Conservation (phyloP, 805 yeast genomes). For the Candida xiaguanensis region DNA sequence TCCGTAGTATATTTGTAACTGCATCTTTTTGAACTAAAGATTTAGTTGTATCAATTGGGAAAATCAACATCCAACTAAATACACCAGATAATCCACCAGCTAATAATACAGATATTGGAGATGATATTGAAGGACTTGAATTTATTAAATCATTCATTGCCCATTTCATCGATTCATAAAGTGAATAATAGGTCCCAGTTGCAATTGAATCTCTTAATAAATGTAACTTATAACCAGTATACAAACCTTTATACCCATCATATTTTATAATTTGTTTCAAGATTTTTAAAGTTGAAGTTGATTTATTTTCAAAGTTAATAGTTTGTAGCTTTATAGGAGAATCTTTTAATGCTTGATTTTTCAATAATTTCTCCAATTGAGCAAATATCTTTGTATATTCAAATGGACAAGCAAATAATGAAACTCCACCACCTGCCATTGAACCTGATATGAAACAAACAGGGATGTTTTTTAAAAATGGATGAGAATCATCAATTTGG, state of each 20-base stretch:
- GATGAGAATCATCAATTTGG: conserved; percentile 26
- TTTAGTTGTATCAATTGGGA: conserved; percentile 80
- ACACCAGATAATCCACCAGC: conserved; percentile 84
- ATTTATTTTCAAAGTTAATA: conserved; percentile 8
- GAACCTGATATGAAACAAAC: conserved; percentile 56
- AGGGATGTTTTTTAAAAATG: conserved; percentile 34
- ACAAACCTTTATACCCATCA: conserved; percentile 63
- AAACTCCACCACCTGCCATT: conserved; percentile 60
- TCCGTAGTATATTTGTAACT: conserved; percentile 61
- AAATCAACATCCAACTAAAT: conserved; percentile 68
- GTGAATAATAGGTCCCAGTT: conserved; percentile 68
- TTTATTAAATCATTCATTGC: conserved; percentile 31
- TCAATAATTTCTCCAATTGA: conserved; percentile 58
- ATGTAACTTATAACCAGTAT: conserved; percentile 71
- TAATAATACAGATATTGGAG: conserved; percentile 31
- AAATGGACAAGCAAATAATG: conserved; percentile 75
- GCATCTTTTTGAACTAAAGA: conserved; percentile 72
- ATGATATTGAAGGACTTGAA: conserved; percentile 22
- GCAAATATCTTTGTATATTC: conserved; percentile 81
- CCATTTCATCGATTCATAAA: conserved; percentile 71
- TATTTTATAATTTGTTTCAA: conserved; percentile 46
- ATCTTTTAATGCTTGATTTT: conserved; percentile 14
- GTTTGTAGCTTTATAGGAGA: conserved; percentile 14
- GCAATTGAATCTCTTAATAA: conserved; percentile 65
- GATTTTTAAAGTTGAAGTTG: conserved; percentile 39